Conservation (phyloP, 192 early-diverging fungal species). For the Dimargaris cristalligena region DNA sequence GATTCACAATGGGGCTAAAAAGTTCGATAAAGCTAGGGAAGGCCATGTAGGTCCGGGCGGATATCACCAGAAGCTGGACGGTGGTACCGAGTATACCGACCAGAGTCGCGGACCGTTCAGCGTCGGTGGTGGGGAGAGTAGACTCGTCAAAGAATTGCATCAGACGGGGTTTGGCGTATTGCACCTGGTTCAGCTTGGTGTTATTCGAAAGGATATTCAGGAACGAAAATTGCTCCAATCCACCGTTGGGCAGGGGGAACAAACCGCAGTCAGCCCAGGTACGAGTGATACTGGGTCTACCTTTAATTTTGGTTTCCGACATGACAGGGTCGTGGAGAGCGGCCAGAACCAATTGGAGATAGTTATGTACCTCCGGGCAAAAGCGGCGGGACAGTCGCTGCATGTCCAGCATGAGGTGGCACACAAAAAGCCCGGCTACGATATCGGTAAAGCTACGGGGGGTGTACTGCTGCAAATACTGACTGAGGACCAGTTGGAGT, state of each 20-base stretch:
- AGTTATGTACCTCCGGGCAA: constrained; percentile 58
- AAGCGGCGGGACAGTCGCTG: constrained; percentile 51
- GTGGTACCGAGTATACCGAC: not conserved
- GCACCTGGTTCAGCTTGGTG: not conserved
- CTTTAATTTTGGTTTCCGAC: not conserved
- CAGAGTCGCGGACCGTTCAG: no score
- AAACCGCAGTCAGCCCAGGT: not conserved
- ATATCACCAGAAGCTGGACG: not conserved
- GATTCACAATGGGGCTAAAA: not conserved
- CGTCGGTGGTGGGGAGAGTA: no score
- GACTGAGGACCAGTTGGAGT: constrained; percentile 55
- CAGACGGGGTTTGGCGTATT: not conserved
- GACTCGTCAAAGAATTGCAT: not conserved
- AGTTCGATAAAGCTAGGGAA: constrained; percentile 3
- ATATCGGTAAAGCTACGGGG: constrained; percentile 40
- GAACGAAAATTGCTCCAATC: not conserved
- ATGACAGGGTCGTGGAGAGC: not conserved
- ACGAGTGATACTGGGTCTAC: not conserved
- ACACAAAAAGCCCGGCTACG: constrained; percentile 57
- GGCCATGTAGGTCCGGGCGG: not conserved
- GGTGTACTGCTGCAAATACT: constrained; percentile 53
- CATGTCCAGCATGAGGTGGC: constrained; percentile 49
- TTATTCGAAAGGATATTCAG: not conserved
- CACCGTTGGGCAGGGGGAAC: not conserved
- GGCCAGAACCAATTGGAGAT: constrained; percentile 12